A percentile compares a stretch with the other conserved stretches of the same genome.
Evolutionary conservation across 495 filamentous ascomycete genomes (phyloP).

Genomic region (Saxophila tyrrhenica): DNA sequence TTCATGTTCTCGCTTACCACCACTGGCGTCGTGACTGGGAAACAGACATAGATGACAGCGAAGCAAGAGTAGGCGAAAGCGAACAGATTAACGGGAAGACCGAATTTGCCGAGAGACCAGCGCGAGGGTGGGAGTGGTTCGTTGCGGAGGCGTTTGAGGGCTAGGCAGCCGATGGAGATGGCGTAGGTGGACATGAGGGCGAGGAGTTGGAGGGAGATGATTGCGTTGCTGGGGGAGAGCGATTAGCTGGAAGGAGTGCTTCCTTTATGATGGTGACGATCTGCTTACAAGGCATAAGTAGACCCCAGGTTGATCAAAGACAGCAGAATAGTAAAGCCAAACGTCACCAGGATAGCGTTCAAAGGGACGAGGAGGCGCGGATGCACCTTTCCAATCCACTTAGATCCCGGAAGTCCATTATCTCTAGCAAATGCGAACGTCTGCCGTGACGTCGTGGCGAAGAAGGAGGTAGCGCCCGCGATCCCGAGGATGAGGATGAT

Average conservation of each 20-base stretch:
- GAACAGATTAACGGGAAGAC: conserved; percentile 8
- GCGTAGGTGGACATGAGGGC: conserved; percentile 11
- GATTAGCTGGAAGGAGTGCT: background rate
- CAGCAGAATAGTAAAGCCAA: conserved; percentile 7
- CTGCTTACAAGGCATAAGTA: conserved; percentile 10
- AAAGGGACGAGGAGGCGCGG: conserved; percentile 1
- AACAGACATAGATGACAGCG: conserved; percentile 1
- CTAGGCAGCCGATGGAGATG: conserved; percentile 3
- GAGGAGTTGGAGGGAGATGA: conserved; percentile 8
- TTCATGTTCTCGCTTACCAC: conserved; percentile 18
- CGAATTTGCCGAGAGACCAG: conserved; percentile 6
- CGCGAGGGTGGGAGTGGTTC: conserved; percentile 9
- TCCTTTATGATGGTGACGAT: conserved; percentile 2
- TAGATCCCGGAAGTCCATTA: conserved; percentile 3
- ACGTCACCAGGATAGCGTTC: conserved; percentile 3
- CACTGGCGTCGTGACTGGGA: conserved; percentile 7
- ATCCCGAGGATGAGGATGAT: conserved; percentile 9
- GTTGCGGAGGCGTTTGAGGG: conserved; percentile 9
- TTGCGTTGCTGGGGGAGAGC: conserved; percentile 3
- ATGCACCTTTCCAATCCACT: conserved; percentile 2
- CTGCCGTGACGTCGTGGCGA: conserved; percentile 5
- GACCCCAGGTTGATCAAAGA: conserved; percentile 15
- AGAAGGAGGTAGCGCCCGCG: background rate
- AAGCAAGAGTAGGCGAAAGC: conserved; percentile 4
- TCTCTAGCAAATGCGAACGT: conserved; percentile 16